Base-by-base conservation (phyloP, 75 land plant species). In the Sequoiadendron giganteum region DNA sequence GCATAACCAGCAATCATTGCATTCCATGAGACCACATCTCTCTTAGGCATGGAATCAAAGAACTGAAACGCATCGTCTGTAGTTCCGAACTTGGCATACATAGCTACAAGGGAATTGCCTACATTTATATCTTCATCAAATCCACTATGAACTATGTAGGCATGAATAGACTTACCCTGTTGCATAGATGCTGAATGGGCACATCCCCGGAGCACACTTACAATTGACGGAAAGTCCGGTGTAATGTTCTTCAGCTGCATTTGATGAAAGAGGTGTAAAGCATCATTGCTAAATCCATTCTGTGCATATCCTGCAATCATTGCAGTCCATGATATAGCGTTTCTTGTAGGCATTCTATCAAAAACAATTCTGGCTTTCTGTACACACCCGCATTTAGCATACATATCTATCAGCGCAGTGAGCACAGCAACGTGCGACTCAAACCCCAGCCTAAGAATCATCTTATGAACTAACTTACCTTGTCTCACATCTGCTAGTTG, bases 1-100 rank as follows among this genome's bases (percentile, higher is more conserved):
- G 93, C 89, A 88, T 84, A 90, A 19, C 88, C 86, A 32, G 84
- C 81, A 19, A 92, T 87, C 90, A 91, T 91, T 70, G 90, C 85
- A 36, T 88, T 92, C 90, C 90, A 89, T 34, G 88, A 47, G 9
- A 82, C 88, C 72, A 89, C 78, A 75, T 91, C 81, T 78, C 87
- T 89, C 3, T 87, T 81, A 36, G 89, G 15, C 83, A 89, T 83
- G 34, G 49, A 75, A 40, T 56, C 86, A 43, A 89, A 91, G 28
- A 92, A 43, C 16, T 83, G 80, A 15, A 80, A 56, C 25, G 90
- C 92, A 89, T 88, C 82, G 10, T 90, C 86, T 25, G 90, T 87
- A 36, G 49, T 85, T 15, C 90, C 89, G 88, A 88, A 92, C 18
- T 89, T 87, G 25, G 88, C 88, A 86, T 91, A 90, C 90, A 89